Base-by-base conservation (phyloP, 306 rosid genomes). In the Lathyrus oleraceus region DNA sequence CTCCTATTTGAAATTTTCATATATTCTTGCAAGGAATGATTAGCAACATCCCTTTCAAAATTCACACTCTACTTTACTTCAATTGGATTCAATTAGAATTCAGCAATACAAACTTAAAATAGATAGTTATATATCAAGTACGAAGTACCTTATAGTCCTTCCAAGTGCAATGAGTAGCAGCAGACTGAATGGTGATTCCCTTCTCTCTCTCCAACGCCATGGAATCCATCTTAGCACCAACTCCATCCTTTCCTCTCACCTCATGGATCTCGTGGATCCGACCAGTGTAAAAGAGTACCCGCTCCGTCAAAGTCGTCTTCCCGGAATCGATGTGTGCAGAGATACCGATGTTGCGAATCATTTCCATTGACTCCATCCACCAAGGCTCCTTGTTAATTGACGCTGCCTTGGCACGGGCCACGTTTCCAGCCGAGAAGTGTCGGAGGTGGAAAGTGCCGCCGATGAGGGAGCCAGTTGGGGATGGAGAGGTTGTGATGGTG, bases 301-400 rank as follows among this genome's bases (percentile, higher is more conserved):
- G 81, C 82, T 91, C 99, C 10, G 97, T 94, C 75, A 94, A 84
- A n/a, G 99, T 91, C 20, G 99, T 94, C 89, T 94, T 94, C 13
- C 97, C 99, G 61, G 99, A 94, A 78, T 94, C 99, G 15, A 94
- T 94, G 42, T 94, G 99, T 7, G 99, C 99, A 17, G 99, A 94
- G 85, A 94, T 94, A 77, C 99, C 99, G 43, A 94, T 94, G 71
- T 94, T 94, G 2, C 99, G 96, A 20, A 87, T 77, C 82, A 44
- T 77, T 45, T 74, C 85, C 99, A 88, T 83, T 1, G 97, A 85
- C 27, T 89, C 99, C 83, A 84, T 87, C 99, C 96, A 94, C 95
- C 95, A 89, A 0, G 87, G 89, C 42, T 94, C 97, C 69, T 94
- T 91, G 1, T 85, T 91, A 0, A 7, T 23, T 9, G 85, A 89